phyloP scores from a whole-genome alignment of 805 yeast species.

The Wickerhamia fluorescens region DNA sequence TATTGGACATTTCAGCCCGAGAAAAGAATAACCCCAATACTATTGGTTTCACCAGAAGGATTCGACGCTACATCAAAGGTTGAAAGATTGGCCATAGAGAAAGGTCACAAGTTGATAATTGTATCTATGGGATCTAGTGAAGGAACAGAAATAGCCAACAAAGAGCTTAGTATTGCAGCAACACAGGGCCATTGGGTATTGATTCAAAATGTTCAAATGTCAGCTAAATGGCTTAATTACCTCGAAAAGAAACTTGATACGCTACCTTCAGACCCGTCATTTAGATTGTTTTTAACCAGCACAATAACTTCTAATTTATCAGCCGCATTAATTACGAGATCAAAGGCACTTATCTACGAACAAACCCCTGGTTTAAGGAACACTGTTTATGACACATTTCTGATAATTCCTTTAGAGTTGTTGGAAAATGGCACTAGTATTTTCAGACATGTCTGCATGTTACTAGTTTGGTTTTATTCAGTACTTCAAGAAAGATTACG shows the following conservation, averaged over 20 bases:
- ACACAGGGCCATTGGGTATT: slow-evolving; percentile 62
- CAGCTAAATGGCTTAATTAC: slow-evolving; percentile 53
- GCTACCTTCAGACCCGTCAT: slow-evolving; percentile 18
- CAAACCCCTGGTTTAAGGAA: slow-evolving; percentile 52
- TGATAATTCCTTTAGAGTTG: slow-evolving; percentile 11
- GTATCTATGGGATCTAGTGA: slow-evolving; percentile 75
- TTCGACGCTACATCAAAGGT: slow-evolving; percentile 60
- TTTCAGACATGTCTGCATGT: slow-evolving; percentile 40
- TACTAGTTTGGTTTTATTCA: slow-evolving; percentile 67
- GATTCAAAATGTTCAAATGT: slow-evolving; percentile 75
- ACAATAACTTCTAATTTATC: slow-evolving; percentile 44
- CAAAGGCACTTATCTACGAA: slow-evolving; percentile 56
- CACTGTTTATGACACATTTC: slow-evolving; percentile 34
- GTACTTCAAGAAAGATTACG: slow-evolving; percentile 52
- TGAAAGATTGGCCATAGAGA: slow-evolving; percentile 32
- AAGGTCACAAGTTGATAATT: slow-evolving; percentile 22
- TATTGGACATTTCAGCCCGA: slow-evolving; percentile 18
- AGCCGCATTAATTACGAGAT: slow-evolving; percentile 45
- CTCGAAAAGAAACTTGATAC: slow-evolving; percentile 42
- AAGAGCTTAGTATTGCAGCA: slow-evolving; percentile 41
- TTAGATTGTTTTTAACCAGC: slow-evolving; percentile 64
- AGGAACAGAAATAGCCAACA: slow-evolving; percentile 49
- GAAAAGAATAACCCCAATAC: slow-evolving; percentile 27
- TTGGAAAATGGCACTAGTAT: slow-evolving; percentile 31
- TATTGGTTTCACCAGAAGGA: slow-evolving; percentile 55